These are phyloP conservation scores for Chamaenerion angustifolium DNA, from an alignment of 345 rosid species.

Conservation along the genomic window DNA sequence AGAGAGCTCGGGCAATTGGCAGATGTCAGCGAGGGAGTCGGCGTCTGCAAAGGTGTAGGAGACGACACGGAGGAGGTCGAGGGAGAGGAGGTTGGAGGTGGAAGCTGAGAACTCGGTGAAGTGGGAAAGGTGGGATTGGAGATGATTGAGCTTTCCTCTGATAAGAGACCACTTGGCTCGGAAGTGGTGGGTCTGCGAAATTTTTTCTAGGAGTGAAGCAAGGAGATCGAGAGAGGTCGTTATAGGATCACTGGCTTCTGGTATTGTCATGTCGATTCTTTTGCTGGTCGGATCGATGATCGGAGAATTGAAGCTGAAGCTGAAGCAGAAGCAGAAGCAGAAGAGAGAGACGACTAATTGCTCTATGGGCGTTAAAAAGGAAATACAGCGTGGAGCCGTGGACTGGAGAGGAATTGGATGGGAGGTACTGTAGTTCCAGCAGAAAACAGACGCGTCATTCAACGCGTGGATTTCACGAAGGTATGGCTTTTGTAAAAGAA, in stretches of 20 bases:
- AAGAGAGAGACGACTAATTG: too few relatives aligned
- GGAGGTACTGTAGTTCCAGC: too few relatives aligned
- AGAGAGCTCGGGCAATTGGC: constrained; percentile 29
- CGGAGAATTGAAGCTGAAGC: too few relatives aligned
- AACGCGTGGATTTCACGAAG: too few relatives aligned
- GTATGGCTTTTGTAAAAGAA: too few relatives aligned
- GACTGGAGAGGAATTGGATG: too few relatives aligned
- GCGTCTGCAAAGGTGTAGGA: constrained; percentile 39
- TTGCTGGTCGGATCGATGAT: too few relatives aligned
- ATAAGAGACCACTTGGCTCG: constrained; percentile 68
- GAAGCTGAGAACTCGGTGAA: constrained; percentile 36
- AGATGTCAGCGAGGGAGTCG: constrained; percentile 30
- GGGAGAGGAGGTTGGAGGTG: constrained; percentile 30
- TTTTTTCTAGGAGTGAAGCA: constrained; percentile 27
- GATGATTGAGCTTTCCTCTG: constrained; percentile 45
- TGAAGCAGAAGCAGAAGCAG: too few relatives aligned
- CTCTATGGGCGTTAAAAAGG: too few relatives aligned
- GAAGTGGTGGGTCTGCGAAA: constrained; percentile 32
- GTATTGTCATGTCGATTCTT: too few relatives aligned
- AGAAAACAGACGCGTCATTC: too few relatives aligned
- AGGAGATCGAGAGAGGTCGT: constrained; percentile 17
- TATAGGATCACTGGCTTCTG: constrained; percentile 13
- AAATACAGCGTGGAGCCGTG: too few relatives aligned
- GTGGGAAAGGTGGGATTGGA: constrained; percentile 48
- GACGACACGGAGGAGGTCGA: constrained; percentile 43